Evolutionary conservation across 257 asterid genomes (phyloP).

Genomic region (Leonotis leonurus): DNA sequence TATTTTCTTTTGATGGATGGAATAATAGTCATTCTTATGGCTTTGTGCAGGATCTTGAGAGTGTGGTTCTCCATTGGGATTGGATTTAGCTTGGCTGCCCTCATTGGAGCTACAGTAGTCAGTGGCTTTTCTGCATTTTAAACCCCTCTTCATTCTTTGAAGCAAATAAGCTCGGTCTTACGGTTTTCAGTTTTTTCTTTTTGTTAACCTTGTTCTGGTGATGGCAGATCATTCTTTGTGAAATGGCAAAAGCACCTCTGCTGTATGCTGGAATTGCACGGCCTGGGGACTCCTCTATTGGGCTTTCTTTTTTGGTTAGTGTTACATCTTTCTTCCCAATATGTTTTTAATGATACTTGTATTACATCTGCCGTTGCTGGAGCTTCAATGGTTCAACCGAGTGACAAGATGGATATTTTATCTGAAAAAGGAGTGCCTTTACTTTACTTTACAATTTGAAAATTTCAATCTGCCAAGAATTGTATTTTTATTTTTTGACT

Average conservation of each 20-base stretch:
- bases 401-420: background rate
- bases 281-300: slow-evolving; percentile 28
- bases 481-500: slow-evolving; percentile 3
- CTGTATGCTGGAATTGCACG: slow-evolving; percentile 26
- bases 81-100: slow-evolving; percentile 62
- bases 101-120: slow-evolving; percentile 55
- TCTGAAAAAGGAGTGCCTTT: background rate
- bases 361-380: background rate
- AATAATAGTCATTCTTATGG: background rate
- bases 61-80: slow-evolving; percentile 76
- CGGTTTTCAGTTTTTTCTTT: background rate
- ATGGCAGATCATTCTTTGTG: slow-evolving; percentile 53
- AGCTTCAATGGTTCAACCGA: background rate
- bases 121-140: slow-evolving; percentile 2
- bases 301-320: slow-evolving; percentile 54
- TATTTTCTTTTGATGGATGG: background rate
- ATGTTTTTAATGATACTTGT: background rate
- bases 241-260: slow-evolving; percentile 34
- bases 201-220: background rate
- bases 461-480: background rate
- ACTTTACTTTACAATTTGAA: background rate
- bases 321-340: background rate
- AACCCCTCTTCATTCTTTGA: background rate
- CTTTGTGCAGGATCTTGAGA: slow-evolving; percentile 41
- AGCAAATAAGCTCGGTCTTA: background rate